These are phyloP conservation scores for Albatrellus sp. DNA, from an alignment of 1,284 basidiomycete genomes.

Conservation along the genomic window DNA sequence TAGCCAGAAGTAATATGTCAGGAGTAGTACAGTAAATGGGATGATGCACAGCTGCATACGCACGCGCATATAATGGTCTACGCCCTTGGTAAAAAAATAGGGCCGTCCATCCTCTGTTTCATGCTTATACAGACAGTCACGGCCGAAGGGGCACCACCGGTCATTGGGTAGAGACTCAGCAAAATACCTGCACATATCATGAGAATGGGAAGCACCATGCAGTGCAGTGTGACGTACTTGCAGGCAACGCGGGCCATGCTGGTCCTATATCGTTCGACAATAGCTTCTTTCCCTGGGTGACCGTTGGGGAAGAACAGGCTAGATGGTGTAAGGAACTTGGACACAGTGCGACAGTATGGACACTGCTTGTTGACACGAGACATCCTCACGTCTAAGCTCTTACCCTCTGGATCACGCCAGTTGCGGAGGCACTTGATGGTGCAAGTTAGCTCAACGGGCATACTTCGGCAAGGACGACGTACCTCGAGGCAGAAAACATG, in stretches of 20 bases:
- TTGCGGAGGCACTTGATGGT: conserved; percentile 50
- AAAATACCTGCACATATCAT: conserved; percentile 40
- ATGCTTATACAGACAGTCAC: conserved; percentile 68
- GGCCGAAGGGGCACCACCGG: conserved; percentile 60
- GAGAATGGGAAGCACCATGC: not conserved
- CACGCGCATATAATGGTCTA: conserved; percentile 39
- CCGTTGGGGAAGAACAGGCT: conserved; percentile 46
- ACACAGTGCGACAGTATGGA: conserved; percentile 55
- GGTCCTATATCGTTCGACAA: conserved; percentile 46
- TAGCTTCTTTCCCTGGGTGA: conserved; percentile 35
- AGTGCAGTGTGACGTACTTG: conserved; percentile 27
- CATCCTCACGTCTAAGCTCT: conserved; percentile 33
- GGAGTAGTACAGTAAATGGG: not conserved
- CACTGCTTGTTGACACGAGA: conserved; percentile 59
- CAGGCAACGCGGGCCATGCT: conserved; percentile 61
- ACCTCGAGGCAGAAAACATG: conserved; percentile 65
- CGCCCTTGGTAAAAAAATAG: conserved; percentile 40
- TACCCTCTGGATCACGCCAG: conserved; percentile 52
- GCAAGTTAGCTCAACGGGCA: conserved; percentile 3
- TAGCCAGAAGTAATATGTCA: not conserved
- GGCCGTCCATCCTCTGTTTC: conserved; percentile 49
- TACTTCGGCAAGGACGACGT: conserved; percentile 10
- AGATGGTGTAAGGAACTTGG: conserved; percentile 58
- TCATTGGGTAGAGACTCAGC: conserved; percentile 29
- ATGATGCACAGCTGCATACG: conserved; percentile 3